Conservation (phyloP, 139 green algal species). For the Spirogloea muscicola region DNA sequence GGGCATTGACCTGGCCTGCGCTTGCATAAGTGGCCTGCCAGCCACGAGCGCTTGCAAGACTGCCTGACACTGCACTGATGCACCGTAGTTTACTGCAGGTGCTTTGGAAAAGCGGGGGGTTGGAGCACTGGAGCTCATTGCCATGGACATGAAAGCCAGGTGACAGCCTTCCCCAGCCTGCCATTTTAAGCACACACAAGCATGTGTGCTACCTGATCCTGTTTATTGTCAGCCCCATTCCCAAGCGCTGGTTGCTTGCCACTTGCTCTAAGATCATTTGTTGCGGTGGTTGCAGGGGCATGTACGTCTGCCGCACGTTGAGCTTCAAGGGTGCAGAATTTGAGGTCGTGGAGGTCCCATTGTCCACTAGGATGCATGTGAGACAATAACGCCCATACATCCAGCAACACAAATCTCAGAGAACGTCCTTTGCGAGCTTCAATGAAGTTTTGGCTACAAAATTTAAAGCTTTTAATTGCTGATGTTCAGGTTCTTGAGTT, state of each 20-base stretch:
- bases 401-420: background rate
- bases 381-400: background rate
- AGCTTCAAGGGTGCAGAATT: constrained; percentile 76
- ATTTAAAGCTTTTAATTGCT: background rate
- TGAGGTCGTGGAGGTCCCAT: constrained; percentile 45
- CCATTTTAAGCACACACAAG: too few species aligned
- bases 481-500: background rate
- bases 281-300: constrained; percentile 50
- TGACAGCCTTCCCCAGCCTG: too few species aligned
- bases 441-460: background rate
- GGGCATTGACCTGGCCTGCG: too few species aligned
- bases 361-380: constrained; percentile 34
- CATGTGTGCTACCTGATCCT: background rate
- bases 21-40: too few species aligned
- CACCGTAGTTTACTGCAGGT: too few species aligned
- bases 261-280: too few species aligned
- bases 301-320: constrained; percentile 78
- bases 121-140: constrained; percentile 59
- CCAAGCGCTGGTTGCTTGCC: too few species aligned
- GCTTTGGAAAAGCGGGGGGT: constrained; percentile 40
- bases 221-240: too few species aligned
- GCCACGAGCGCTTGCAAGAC: too few species aligned
- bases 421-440: background rate
- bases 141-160: constrained; percentile 57
- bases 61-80: too few species aligned